phyloP scores from a whole-genome alignment of 73 alveolate genomes.

The Tetrahymena thermophila region DNA sequence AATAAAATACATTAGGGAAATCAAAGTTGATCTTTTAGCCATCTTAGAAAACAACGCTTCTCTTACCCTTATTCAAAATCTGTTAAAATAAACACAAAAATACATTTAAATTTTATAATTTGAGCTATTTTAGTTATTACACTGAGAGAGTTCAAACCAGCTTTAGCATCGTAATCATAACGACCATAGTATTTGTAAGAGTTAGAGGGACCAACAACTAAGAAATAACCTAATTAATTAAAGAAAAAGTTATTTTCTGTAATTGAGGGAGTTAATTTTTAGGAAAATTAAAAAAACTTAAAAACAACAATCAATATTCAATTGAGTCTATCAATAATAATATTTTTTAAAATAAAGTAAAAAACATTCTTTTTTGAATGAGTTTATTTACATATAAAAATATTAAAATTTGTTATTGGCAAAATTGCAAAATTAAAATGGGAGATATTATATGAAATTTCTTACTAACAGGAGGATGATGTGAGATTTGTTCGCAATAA shows the following conservation, averaged over 20 bases:
- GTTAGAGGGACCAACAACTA: slow-evolving; percentile 68
- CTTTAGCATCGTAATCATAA: slow-evolving; percentile 64
- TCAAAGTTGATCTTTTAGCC: slow-evolving; percentile 53
- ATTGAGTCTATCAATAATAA: neutral
- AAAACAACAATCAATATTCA: too few relatives aligned
- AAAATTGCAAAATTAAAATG: neutral
- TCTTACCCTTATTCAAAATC: slow-evolving; percentile 57
- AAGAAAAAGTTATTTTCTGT: neutral
- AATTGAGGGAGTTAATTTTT: neutral
- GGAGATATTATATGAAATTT: neutral
- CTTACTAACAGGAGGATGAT: slow-evolving; percentile 81
- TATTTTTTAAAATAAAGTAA: too few relatives aligned
- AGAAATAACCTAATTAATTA: slow-evolving; percentile 10
- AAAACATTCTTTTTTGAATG: too few relatives aligned
- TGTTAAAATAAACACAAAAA: neutral
- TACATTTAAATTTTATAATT: neutral
- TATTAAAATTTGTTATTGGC: neutral
- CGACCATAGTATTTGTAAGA: slow-evolving; percentile 47
- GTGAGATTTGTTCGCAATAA: slow-evolving; percentile 90
- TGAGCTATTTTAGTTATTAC: slow-evolving; percentile 4
- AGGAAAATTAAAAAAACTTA: too few relatives aligned
- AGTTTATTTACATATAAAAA: neutral
- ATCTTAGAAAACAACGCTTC: slow-evolving; percentile 58
- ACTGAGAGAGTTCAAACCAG: slow-evolving; percentile 69
- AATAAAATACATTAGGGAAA: slow-evolving; percentile 38